Evolutionary conservation across 495 filamentous ascomycete species (phyloP).

Genomic region (Hyaloscypha bicolor): DNA sequence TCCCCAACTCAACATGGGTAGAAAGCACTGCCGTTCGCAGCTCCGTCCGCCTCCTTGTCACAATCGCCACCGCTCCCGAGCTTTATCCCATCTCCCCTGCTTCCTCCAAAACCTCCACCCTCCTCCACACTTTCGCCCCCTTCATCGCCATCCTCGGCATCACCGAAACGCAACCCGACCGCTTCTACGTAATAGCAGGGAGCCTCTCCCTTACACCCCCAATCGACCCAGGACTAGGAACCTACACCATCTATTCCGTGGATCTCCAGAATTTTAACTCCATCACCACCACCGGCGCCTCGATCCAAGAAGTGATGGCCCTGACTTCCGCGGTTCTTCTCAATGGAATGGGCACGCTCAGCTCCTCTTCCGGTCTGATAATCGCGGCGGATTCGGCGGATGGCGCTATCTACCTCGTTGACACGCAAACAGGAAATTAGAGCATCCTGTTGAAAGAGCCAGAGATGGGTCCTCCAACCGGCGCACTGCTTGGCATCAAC

Average conservation of each 20-base stretch:
- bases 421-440: slow-evolving; percentile 36
- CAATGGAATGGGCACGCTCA: slow-evolving; percentile 41
- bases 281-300: not conserved
- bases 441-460: slow-evolving; percentile 34
- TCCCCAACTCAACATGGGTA: slow-evolving; percentile 43
- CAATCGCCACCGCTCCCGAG: slow-evolving; percentile 41
- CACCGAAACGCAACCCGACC: slow-evolving; percentile 33
- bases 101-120: slow-evolving; percentile 21
- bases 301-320: slow-evolving; percentile 4
- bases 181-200: slow-evolving; percentile 33
- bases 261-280: slow-evolving; percentile 12
- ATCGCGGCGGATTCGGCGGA: slow-evolving; percentile 39
- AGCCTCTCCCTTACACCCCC: slow-evolving; percentile 25
- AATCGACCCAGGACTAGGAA: not conserved
- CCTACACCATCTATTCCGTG: slow-evolving; percentile 15
- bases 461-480: slow-evolving; percentile 21
- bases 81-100: slow-evolving; percentile 44
- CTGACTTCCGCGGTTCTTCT: slow-evolving; percentile 30
- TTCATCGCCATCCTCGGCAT: slow-evolving; percentile 38
- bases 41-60: slow-evolving; percentile 41
- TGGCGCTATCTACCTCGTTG: slow-evolving; percentile 39
- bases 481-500: slow-evolving; percentile 17
- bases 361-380: slow-evolving; percentile 26
- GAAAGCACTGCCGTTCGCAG: slow-evolving; percentile 41
- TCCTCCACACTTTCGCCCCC: slow-evolving; percentile 27